Evolutionary conservation across 2,329 filamentous ascomycete species (phyloP).

Genomic region (Ilyonectria sp.): DNA sequence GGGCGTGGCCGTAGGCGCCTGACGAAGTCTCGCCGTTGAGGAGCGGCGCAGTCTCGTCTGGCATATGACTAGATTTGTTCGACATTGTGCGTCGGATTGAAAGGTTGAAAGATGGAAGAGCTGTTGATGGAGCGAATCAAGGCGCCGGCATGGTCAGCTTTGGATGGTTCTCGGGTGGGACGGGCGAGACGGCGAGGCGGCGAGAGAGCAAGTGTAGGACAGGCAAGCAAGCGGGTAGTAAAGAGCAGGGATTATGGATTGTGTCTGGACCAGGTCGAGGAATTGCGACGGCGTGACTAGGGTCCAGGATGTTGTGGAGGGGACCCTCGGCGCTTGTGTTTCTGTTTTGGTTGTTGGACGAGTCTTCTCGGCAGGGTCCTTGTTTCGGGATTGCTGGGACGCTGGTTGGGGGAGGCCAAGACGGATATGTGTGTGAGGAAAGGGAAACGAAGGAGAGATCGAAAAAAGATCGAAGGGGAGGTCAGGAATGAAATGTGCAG

Average conservation of each 20-base stretch:
- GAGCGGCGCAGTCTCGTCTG: slow-evolving; percentile 60
- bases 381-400: not conserved
- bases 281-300: not conserved
- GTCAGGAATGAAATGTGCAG: not conserved
- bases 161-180: slow-evolving; percentile 15
- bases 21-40: slow-evolving; percentile 56
- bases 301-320: slow-evolving; percentile 3
- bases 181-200: not conserved
- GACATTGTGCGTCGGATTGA: slow-evolving; percentile 53
- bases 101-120: slow-evolving; percentile 44
- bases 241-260: slow-evolving; percentile 23
- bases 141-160: slow-evolving; percentile 51
- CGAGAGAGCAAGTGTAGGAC: not conserved
- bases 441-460: not conserved
- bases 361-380: slow-evolving; percentile 3
- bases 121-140: slow-evolving; percentile 44
- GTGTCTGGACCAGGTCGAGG: not conserved
- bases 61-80: slow-evolving; percentile 43
- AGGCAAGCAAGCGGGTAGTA: not conserved
- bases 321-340: slow-evolving; percentile 3
- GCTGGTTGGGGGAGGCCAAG: not conserved
- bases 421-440: not conserved
- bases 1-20: slow-evolving; percentile 34
- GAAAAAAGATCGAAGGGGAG: not conserved
- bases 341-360: not conserved